Evolutionary conservation across 306 rosid genomes (phyloP), one percentile per base, ranked within the genome.

Genomic region (Urtica urens): DNA sequence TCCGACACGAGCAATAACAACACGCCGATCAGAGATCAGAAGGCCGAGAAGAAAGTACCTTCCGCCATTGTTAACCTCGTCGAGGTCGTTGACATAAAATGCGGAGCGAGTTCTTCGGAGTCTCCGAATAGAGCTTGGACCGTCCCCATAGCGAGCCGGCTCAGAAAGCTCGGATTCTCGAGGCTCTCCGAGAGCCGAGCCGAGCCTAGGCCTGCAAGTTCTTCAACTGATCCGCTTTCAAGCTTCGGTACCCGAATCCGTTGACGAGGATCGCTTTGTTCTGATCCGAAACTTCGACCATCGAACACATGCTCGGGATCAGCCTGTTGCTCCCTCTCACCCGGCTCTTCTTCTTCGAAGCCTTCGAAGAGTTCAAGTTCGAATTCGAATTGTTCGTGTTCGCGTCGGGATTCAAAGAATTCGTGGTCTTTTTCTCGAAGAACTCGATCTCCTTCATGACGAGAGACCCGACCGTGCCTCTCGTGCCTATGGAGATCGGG

Each of bases 51-150:
- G 53, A 87, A 78, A 71, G n/a, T n/a, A n/a, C n/a, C n/a, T n/a
- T 61, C 62, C 45, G 45, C 65, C 54, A 44, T 43, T 26, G 2
- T 35, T 3, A 75, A 68, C 56, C 76, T 78, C 18, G 96, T 82
- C 53, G 94, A 80, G 57, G 71, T 87, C 62, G 96, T 87, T 50
- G 94, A 82, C 69, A 66, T 87, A 46, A 87, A 75, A 65, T 87
- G 94, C 45, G 83, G 86, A 43, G n/a, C n/a, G n/a, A n/a, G n/a
- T n/a, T 73, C 62, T 64, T 67, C 73, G 10, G 84, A 83, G 2
- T 8, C 11, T 20, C n/a, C 10, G 11, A 45, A 44, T 33, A 70
- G 73, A 69, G 81, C 80, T 45, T 87, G 96, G 94, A 73, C 83
- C 59, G 74, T 64, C 55, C 87, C 87, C 49, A 57, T 87, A 54